phyloP scores from a whole-genome alignment of 352 stramenopile genomes.

The Phytophthora cactorum region DNA sequence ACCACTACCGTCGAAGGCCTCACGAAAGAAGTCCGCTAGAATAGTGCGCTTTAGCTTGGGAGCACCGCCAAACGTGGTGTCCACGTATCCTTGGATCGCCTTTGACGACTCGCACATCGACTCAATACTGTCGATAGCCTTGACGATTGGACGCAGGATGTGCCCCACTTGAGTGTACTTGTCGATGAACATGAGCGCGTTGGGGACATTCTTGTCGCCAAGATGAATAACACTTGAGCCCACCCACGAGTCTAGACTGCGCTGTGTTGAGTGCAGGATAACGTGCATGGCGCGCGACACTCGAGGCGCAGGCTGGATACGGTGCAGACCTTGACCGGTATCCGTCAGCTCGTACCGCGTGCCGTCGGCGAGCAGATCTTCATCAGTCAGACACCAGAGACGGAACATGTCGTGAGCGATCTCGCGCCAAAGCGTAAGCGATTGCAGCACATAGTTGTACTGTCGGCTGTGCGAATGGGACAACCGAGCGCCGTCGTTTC shows the following conservation, averaged over 20 bases:
- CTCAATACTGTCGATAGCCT: constrained; percentile 82
- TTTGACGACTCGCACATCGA: constrained; percentile 53
- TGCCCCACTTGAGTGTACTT: constrained; percentile 97
- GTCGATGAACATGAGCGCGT: constrained; percentile 98
- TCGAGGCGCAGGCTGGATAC: constrained; percentile 93
- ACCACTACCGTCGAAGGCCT: constrained; percentile 95
- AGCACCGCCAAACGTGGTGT: constrained; percentile 87
- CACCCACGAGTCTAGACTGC: constrained; percentile 87
- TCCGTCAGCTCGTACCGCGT: constrained; percentile 91
- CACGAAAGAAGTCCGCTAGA: constrained; percentile 96
- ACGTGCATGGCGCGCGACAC: constrained; percentile 96
- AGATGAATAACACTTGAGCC: constrained; percentile 96
- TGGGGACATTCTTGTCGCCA: constrained; percentile 98
- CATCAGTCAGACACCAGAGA: constrained; percentile 95
- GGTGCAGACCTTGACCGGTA: constrained; percentile 96
- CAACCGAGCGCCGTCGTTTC: constrained; percentile 92
- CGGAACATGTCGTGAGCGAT: constrained; percentile 97
- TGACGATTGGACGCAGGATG: constrained; percentile 89
- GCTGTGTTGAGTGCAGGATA: constrained; percentile 88
- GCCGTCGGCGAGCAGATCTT: constrained; percentile 86
- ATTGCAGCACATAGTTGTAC: constrained; percentile 97
- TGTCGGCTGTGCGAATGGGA: constrained; percentile 95
- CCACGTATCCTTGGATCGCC: constrained; percentile 67
- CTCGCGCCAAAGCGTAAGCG: constrained; percentile 95
- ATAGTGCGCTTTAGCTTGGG: constrained; percentile 90